Evolutionary conservation across 768 basidiomycete species (phyloP).

Genomic region (Sarcodon aspratus): DNA sequence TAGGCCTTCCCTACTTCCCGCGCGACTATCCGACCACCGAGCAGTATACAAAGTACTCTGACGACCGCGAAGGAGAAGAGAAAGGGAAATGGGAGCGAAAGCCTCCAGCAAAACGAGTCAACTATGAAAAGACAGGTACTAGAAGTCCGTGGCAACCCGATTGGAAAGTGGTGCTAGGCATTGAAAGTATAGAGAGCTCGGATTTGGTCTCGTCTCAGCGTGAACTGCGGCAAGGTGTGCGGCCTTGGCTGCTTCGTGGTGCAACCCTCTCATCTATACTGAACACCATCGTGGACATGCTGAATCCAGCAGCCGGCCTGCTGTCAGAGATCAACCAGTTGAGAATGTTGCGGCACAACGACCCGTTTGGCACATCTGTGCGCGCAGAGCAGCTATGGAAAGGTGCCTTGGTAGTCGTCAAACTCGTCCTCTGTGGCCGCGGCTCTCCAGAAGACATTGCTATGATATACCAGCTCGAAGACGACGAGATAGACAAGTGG

Average conservation of each 20-base stretch:
- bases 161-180: constrained; percentile 63
- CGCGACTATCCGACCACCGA: constrained; percentile 59
- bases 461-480: constrained; percentile 52
- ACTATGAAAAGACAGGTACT: constrained; percentile 53
- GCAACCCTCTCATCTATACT: constrained; percentile 35
- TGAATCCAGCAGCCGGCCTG: constrained; percentile 33
- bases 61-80: constrained; percentile 38
- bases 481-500: constrained; percentile 40
- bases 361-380: constrained; percentile 20
- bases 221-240: constrained; percentile 7
- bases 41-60: constrained; percentile 41
- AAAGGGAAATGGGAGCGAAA: constrained; percentile 54
- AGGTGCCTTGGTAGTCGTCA: constrained; percentile 58
- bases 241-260: constrained; percentile 67
- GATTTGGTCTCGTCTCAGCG: constrained; percentile 5
- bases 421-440: constrained; percentile 45
- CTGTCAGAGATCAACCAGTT: constrained; percentile 44
- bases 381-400: constrained; percentile 36
- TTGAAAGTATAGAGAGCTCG: constrained; percentile 14
- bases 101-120: constrained; percentile 80
- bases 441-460: constrained; percentile 73
- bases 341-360: constrained; percentile 42
- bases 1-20: constrained; percentile 66
- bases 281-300: constrained; percentile 23
- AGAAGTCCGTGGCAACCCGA: constrained; percentile 67